Conservation (phyloP, 2,329 filamentous ascomycete species). For the Phialocephala sp. region DNA sequence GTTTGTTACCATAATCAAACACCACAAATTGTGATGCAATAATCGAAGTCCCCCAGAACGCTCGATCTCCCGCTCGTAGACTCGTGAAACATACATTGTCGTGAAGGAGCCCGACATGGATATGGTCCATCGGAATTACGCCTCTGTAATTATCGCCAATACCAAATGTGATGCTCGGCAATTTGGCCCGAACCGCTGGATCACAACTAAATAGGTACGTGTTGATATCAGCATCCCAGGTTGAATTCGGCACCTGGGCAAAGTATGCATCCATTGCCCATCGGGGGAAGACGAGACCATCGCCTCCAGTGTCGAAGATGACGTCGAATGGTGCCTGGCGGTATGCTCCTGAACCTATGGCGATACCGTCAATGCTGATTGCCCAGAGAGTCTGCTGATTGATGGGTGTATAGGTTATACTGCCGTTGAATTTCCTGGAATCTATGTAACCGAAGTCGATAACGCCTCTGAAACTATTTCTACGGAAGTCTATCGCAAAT, state of each 20-base stretch:
- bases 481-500: not conserved
- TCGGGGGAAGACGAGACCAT: not conserved
- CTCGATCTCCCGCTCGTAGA: not conserved
- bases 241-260: not conserved
- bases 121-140: not conserved
- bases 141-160: constrained; percentile 5
- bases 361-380: not conserved
- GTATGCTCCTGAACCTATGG: not conserved
- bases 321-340: not conserved
- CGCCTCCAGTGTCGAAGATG: not conserved
- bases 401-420: not conserved
- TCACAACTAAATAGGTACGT: not conserved
- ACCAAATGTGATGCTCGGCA: constrained; percentile 2
- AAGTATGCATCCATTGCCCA: constrained; percentile 7
- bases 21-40: constrained; percentile 1
- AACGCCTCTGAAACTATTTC: not conserved
- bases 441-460: constrained; percentile 10
- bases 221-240: not conserved
- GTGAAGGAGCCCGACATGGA: not conserved
- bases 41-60: not conserved
- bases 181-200: not conserved
- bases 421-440: constrained; percentile 3
- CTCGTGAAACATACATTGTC: not conserved
- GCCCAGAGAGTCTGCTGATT: constrained; percentile 1
- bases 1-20: constrained; percentile 1